Evolutionary conservation across 2,329 filamentous ascomycete species (phyloP), one percentile per base, ranked within the genome.

Genomic region (Colletotrichum musae): DNA sequence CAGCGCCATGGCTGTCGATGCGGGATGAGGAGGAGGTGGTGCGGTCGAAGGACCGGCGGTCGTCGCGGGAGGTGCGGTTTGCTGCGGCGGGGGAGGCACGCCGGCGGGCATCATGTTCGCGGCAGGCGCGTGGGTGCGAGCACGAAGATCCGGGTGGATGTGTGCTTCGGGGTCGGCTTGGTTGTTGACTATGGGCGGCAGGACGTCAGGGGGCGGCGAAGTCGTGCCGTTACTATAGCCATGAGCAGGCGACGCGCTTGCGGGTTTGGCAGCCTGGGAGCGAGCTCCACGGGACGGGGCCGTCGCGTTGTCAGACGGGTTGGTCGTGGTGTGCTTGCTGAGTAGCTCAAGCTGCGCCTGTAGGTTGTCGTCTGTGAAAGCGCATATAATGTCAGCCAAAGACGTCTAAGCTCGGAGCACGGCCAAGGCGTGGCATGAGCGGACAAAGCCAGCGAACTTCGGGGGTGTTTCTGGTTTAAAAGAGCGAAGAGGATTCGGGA

Each of bases 111-210:
- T 80, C 79, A 81, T 80, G 59, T 72, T 78, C 47, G 77, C 73
- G 32, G 73, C 69, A 36, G 77, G 72, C 24, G 74, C 72, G 57
- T 68, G 64, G 45, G 48, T 60, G 68, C 75, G 74, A 48, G 76
- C 80, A 73, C 85, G 81, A 52, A 87, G 78, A 62, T 86, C 83
- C 21, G 85, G 85, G 68, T 87, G 84, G 58, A 87, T 86, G 70
- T 83, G 82, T 69, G 82, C 75, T 73, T 86, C 84, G 72, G 77
- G 77, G 70, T 83, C 81, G 70, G 78, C 61, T 71, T 82, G 60
- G 43, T 57, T 80, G 70, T 75, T 63, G 72, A 75, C 72, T 71
- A 80, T 67, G 70, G 77, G 74, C 71, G 78, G 79, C 68, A 76
- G 72, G 68, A 75, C 76, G 75, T 80, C 80, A 75, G 66, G 77